Evolutionary conservation across 371 early-diverging fungal species (phyloP).

Genomic region (Mucor lusitanicus): DNA sequence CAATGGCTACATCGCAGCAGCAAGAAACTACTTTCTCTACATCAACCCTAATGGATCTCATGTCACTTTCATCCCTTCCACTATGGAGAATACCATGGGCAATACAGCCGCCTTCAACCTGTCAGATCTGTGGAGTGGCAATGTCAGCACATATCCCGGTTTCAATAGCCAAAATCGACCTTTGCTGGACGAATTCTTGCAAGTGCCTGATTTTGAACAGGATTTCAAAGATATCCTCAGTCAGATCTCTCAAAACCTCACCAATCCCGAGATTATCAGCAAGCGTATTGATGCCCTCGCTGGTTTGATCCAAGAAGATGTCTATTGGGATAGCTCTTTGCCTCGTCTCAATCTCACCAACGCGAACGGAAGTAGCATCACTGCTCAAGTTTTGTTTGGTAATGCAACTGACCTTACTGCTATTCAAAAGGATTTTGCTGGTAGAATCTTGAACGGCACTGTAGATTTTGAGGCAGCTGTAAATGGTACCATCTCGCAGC

Average conservation of each 20-base stretch:
- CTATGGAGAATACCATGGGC: neutral
- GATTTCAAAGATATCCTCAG: constrained; percentile 13
- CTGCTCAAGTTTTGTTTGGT: neutral
- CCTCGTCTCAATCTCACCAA: neutral
- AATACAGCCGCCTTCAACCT: neutral
- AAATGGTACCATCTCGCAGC: neutral
- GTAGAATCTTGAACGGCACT: neutral
- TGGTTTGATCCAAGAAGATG: constrained; percentile 22
- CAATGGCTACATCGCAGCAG: constrained; percentile 25
- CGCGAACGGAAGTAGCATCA: neutral
- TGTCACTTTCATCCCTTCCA: neutral
- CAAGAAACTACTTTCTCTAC: constrained; percentile 33
- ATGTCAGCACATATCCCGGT: constrained; percentile 15
- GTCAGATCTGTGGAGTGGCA: constrained; percentile 15
- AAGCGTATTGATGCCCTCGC: constrained; percentile 19
- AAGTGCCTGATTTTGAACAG: constrained; percentile 19
- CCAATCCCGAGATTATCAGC: constrained; percentile 15
- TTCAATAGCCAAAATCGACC: constrained; percentile 4
- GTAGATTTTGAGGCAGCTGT: neutral
- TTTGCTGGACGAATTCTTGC: constrained; percentile 11
- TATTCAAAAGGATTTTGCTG: neutral
- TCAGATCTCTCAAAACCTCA: constrained; percentile 9
- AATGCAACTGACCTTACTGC: neutral
- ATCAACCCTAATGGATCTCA: neutral
- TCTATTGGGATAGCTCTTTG: constrained; percentile 23